phyloP scores from a whole-genome alignment of 1,284 basidiomycete species.

The Entoloma clypeatum region DNA sequence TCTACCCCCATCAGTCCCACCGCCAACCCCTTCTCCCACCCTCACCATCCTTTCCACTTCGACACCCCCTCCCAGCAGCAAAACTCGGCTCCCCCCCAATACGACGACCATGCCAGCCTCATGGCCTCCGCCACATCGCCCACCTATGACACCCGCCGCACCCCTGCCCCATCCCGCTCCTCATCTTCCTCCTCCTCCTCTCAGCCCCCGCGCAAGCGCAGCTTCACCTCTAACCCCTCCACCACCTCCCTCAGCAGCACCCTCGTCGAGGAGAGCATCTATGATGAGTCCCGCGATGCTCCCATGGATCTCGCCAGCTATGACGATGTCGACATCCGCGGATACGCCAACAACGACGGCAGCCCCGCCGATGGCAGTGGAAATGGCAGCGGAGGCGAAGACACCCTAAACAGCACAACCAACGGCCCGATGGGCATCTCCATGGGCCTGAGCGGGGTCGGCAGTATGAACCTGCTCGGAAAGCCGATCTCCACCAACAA shows the following conservation, averaged over 20 bases:
- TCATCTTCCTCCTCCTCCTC: slow-evolving; percentile 28
- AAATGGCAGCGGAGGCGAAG: slow-evolving; percentile 43
- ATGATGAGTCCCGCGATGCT: slow-evolving; percentile 34
- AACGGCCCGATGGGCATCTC: slow-evolving; percentile 21
- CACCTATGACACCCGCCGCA: slow-evolving; percentile 29
- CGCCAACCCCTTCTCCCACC: slow-evolving; percentile 31
- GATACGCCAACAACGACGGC: slow-evolving; percentile 31
- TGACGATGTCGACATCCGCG: slow-evolving; percentile 50
- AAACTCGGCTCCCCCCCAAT: slow-evolving; percentile 17
- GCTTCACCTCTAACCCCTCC: slow-evolving; percentile 48
- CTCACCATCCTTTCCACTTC: slow-evolving; percentile 39
- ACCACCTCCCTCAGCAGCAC: slow-evolving; percentile 25
- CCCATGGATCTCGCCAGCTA: slow-evolving; percentile 35
- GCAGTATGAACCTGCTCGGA: slow-evolving; percentile 49
- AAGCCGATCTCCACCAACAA: slow-evolving; percentile 74
- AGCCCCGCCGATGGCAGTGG: slow-evolving; percentile 56
- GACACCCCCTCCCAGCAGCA: slow-evolving; percentile 32
- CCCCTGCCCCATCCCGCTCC: slow-evolving; percentile 26
- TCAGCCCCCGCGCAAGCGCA: slow-evolving; percentile 52
- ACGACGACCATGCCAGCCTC: slow-evolving; percentile 26
- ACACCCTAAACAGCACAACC: slow-evolving; percentile 22
- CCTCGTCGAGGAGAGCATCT: slow-evolving; percentile 34
- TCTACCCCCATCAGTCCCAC: slow-evolving; percentile 58
- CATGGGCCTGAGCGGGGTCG: slow-evolving; percentile 26
- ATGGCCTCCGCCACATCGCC: slow-evolving; percentile 12